These are phyloP conservation scores for Neodidymelliopsis sp. DNA, from an alignment of 2,329 filamentous ascomycete species.

Conservation along the genomic window DNA sequence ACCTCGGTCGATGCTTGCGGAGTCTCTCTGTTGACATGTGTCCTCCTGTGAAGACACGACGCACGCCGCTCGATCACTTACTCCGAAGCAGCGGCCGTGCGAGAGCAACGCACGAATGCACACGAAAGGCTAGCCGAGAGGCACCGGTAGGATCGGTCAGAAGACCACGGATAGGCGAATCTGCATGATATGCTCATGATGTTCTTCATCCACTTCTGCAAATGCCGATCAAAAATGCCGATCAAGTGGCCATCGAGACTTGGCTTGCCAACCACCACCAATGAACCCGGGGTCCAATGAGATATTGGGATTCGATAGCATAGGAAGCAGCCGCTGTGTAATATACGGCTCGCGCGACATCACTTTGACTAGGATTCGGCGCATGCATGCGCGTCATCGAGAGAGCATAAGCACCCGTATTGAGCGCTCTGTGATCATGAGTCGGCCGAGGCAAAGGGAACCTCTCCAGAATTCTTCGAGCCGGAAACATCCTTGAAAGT, in stretches of 20 bases:
- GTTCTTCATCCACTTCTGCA: not conserved
- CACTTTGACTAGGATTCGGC: not conserved
- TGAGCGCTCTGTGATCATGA: not conserved
- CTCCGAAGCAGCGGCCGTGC: not conserved
- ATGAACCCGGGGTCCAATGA: not conserved
- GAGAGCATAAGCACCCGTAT: not conserved
- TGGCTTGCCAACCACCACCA: not conserved
- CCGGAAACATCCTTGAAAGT: no score
- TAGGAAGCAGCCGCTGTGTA: not conserved
- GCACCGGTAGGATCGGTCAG: slow-evolving; percentile 1
- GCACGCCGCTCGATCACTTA: no score
- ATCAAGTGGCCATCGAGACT: not conserved
- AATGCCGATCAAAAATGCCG: not conserved
- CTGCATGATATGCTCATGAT: not conserved
- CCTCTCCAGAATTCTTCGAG: no score
- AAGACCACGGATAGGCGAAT: not conserved
- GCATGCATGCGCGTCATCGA: slow-evolving; percentile 3
- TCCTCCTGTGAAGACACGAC: no score
- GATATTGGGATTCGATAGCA: not conserved
- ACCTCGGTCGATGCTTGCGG: no score
- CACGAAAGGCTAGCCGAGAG: not conserved
- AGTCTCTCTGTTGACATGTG: no score
- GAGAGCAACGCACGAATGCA: not conserved
- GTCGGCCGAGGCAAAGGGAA: not conserved
- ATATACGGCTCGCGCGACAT: not conserved